These are phyloP conservation scores for Balakata baccata DNA, from an alignment of 345 rosid genomes.

Conservation along the genomic window DNA sequence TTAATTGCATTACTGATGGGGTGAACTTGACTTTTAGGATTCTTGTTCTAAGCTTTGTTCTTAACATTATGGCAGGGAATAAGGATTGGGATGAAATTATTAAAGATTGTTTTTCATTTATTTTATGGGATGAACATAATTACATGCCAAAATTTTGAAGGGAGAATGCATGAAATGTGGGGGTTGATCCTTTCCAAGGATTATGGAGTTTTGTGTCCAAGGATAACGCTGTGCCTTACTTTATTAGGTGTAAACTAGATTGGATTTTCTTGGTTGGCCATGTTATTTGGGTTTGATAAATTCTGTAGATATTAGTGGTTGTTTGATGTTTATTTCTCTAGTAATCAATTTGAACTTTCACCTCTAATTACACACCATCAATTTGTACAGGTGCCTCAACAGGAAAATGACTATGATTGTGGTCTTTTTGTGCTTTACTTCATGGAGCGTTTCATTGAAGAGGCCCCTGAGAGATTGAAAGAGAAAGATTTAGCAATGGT, in stretches of 20 bases:
- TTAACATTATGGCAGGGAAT: background rate
- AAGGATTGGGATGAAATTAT: background rate
- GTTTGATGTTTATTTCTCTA: background rate
- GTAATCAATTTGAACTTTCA: background rate
- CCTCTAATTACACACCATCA: background rate
- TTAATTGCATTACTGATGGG: background rate
- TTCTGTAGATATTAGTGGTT: background rate
- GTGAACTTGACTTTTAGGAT: background rate
- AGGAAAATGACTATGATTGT: slow-evolving; percentile 85
- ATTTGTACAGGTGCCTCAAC: slow-evolving; percentile 81
- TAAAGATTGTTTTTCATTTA: background rate
- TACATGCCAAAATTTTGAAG: background rate
- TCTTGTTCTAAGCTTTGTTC: background rate
- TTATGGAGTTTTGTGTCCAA: background rate
- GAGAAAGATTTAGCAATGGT: slow-evolving; percentile 77
- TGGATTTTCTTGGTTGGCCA: background rate
- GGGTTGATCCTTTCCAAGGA: background rate
- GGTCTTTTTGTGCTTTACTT: slow-evolving; percentile 89
- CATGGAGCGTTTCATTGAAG: slow-evolving; percentile 77
- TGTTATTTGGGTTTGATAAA: background rate
- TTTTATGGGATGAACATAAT: background rate
- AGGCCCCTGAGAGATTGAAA: slow-evolving; percentile 78
- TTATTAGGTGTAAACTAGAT: background rate
- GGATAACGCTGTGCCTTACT: background rate
- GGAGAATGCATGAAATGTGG: background rate